These are phyloP conservation scores for Aspergillus puulaauensis DNA, from an alignment of 2,329 filamentous ascomycete species.

Conservation along the genomic window DNA sequence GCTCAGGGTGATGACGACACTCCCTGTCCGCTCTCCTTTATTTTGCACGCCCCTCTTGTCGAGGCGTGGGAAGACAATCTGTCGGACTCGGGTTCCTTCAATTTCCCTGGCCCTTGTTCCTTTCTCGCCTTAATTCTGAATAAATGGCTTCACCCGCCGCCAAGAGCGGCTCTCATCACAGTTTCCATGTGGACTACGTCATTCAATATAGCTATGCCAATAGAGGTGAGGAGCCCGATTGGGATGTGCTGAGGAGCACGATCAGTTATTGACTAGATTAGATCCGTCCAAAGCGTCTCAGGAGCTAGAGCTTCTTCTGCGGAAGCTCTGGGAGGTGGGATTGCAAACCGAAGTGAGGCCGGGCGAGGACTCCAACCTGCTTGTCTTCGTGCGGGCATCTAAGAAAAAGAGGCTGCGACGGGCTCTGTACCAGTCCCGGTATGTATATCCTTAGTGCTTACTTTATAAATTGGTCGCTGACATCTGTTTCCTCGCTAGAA, in stretches of 20 bases:
- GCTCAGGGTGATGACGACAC: neutral
- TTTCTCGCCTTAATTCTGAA: neutral
- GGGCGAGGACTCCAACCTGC: constrained; percentile 71
- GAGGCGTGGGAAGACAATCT: neutral
- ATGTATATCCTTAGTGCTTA: constrained; percentile 11
- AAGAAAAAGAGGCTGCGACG: constrained; percentile 69
- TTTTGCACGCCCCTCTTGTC: neutral
- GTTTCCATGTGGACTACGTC: constrained; percentile 83
- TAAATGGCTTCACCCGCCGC: constrained; percentile 31
- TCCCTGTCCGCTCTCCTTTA: neutral
- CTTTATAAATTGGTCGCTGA: neutral
- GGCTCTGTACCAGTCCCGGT: constrained; percentile 82
- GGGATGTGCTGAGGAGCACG: neutral
- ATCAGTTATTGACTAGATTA: constrained; percentile 34
- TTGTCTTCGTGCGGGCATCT: constrained; percentile 81
- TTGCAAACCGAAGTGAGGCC: constrained; percentile 84
- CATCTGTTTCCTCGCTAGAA: constrained; percentile 47
- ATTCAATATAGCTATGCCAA: constrained; percentile 73
- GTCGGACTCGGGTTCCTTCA: neutral
- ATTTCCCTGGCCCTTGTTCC: neutral
- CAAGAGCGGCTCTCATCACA: constrained; percentile 42
- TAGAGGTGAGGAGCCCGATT: constrained; percentile 52
- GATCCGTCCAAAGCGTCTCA: constrained; percentile 69
- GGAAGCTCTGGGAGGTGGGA: constrained; percentile 73
- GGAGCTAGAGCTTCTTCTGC: constrained; percentile 76